A percentile compares a stretch with the other conserved stretches of the same genome.
phyloP scores from a whole-genome alignment of 306 rosid species.

The Carpinus fangiana region DNA sequence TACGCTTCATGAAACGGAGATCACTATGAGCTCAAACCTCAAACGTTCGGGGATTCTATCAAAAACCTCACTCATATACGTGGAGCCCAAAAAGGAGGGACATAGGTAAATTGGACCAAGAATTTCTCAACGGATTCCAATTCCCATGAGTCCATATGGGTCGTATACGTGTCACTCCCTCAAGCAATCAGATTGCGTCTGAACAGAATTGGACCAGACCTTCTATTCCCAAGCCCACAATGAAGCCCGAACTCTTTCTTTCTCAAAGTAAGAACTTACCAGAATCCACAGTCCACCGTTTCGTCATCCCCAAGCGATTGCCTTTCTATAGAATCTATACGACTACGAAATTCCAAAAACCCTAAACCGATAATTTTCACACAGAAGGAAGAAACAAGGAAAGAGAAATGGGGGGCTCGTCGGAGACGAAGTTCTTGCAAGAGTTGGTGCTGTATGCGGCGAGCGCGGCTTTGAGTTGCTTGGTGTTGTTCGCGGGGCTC shows the following conservation, averaged over 20 bases:
- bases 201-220: not conserved
- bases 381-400: not conserved
- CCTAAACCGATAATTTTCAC: not conserved
- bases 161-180: not conserved
- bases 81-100: too few relatives aligned
- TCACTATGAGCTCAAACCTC: too few relatives aligned
- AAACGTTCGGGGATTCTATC: too few relatives aligned
- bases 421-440: conserved; percentile 69
- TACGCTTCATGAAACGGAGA: too few relatives aligned
- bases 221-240: not conserved
- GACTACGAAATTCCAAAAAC: not conserved
- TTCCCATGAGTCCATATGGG: too few relatives aligned
- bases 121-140: too few relatives aligned
- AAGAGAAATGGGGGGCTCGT: conserved; percentile 50
- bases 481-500: conserved; percentile 74
- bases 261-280: not conserved
- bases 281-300: not conserved
- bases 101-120: too few relatives aligned
- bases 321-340: not conserved
- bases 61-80: too few relatives aligned
- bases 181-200: not conserved
- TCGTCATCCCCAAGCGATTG: not conserved
- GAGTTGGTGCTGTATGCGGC: conserved; percentile 84
- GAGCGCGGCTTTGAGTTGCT: conserved; percentile 86
- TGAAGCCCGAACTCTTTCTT: not conserved